Conservation (phyloP, 495 filamentous ascomycete species). For the Diplogelasinospora grovesii region DNA sequence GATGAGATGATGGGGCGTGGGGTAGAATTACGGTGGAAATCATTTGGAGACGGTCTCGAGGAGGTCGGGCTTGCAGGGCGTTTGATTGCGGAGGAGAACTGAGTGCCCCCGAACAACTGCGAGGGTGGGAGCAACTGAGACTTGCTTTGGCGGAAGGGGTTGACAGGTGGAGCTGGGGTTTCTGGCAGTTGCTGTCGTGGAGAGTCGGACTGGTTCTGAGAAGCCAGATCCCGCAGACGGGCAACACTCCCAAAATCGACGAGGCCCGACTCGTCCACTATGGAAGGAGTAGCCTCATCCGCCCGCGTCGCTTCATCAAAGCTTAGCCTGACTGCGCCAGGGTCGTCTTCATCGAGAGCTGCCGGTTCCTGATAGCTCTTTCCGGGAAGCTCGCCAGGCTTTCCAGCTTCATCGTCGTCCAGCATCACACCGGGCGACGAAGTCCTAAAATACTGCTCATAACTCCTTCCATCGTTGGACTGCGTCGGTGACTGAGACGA, state of each 20-base stretch:
- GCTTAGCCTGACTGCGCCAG: constrained; percentile 29
- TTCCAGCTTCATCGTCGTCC: neutral
- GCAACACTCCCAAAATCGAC: constrained; percentile 15
- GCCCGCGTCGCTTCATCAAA: constrained; percentile 5
- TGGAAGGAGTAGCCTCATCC: constrained; percentile 7
- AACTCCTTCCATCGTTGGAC: constrained; percentile 38
- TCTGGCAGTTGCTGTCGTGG: constrained; percentile 24
- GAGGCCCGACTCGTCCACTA: constrained; percentile 18
- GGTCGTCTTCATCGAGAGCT: constrained; percentile 29
- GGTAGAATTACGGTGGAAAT: constrained; percentile 29
- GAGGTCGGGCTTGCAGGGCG: constrained; percentile 41
- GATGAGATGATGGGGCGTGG: constrained; percentile 34
- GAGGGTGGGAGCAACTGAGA: constrained; percentile 34
- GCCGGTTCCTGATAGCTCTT: constrained; percentile 16
- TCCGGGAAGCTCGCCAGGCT: neutral
- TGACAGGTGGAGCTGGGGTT: constrained; percentile 34
- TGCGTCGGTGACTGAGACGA: constrained; percentile 36
- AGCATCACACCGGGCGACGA: constrained; percentile 7
- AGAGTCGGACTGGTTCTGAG: constrained; percentile 9
- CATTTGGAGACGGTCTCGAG: constrained; percentile 40
- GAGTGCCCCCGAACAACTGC: constrained; percentile 40
- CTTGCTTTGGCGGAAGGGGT: constrained; percentile 33
- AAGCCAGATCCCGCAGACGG: constrained; percentile 3
- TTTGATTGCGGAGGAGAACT: constrained; percentile 36
- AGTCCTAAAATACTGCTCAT: constrained; percentile 27